Evolutionary conservation across 495 filamentous ascomycete genomes (phyloP).

Genomic region (Pyronema domesticum): DNA sequence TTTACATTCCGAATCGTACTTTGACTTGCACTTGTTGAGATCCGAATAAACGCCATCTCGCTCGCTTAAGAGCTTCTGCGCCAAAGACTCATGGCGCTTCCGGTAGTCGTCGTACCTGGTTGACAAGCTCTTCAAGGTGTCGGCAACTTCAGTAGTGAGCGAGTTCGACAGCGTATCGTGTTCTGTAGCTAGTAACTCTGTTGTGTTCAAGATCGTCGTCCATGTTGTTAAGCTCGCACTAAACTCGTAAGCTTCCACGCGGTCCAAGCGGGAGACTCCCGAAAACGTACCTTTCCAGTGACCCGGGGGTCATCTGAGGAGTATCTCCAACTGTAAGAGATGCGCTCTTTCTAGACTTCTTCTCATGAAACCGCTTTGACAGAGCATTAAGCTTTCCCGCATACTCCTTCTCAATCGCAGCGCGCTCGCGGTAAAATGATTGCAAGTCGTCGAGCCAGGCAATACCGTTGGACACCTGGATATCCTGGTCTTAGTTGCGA

Average conservation of each 20-base stretch:
- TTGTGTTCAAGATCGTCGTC: conserved; percentile 76
- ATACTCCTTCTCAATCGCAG: conserved; percentile 91
- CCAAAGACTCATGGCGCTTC: conserved; percentile 78
- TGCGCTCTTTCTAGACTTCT: conserved; percentile 79
- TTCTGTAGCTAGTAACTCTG: conserved; percentile 74
- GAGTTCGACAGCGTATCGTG: conserved; percentile 70
- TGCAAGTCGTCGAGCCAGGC: conserved; percentile 92
- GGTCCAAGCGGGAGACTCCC: not conserved
- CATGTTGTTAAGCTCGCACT: conserved; percentile 90
- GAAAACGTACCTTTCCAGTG: conserved; percentile 55
- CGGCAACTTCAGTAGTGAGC: conserved; percentile 58
- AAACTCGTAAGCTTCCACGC: conserved; percentile 3
- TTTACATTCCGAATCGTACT: conserved; percentile 84
- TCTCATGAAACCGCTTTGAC: conserved; percentile 90
- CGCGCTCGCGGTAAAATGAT: conserved; percentile 88
- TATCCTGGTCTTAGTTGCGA: not conserved
- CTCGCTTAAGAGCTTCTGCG: conserved; percentile 73
- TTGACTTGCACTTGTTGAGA: conserved; percentile 73
- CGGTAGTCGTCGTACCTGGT: conserved; percentile 75
- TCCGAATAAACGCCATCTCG: conserved; percentile 68
- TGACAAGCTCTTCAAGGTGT: conserved; percentile 57
- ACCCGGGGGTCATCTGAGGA: conserved; percentile 82
- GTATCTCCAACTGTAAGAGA: conserved; percentile 85
- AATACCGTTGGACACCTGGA: conserved; percentile 57
- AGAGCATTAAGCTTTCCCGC: conserved; percentile 66